Base-by-base conservation (phyloP, 169 alveolate species). In the Cryptosporidium meleagridis region DNA sequence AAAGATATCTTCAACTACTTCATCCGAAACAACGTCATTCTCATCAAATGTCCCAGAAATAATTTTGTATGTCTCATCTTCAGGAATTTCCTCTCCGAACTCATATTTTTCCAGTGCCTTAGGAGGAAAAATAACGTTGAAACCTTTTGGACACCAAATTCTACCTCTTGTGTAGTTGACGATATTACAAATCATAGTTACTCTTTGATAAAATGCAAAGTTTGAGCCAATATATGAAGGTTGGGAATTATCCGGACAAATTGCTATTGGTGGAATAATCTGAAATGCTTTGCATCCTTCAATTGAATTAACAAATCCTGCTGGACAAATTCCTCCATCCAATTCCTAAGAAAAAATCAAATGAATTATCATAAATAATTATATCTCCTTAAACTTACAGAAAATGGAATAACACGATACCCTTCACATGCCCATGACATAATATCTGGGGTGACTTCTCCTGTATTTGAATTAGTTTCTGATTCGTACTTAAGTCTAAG, bases 281-380 rank as follows among this genome's bases (percentile, higher is more conserved):
- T 80, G 89, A 80, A 80, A 80, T 18, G 89, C 89, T 21, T 80
- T 80, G 62, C 89, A 80, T 3, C 89, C 89, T 62, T 80, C 89
- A 31, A 80, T 62, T 80, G 89, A 80, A 29, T 29, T 35, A 37
- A 45, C 23, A 80, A 45, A 80, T 29, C 89, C 89, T 29, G 89
- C 73, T 5, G 89, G 89, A 26, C 89, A 80, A 35, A 80, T 33
- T n/a, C 89, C 89, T 48, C 89, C 75, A 65, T 80, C 70, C 31
- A 62, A 62, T 61, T 35, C 48, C 89, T 80, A 3, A 44, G 29
- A 8, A 18, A 9, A 16, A 35, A 14, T 51, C 10, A 21, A 16
- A 39, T 23, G 23, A 70, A 18, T 70, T 44, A 3, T 35, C 0
- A 23, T 21, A 12, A 44, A 8, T 39, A 9, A 0, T 16, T 44